phyloP scores from a whole-genome alignment of 768 basidiomycete species.

The Pleurotus giganteus region DNA sequence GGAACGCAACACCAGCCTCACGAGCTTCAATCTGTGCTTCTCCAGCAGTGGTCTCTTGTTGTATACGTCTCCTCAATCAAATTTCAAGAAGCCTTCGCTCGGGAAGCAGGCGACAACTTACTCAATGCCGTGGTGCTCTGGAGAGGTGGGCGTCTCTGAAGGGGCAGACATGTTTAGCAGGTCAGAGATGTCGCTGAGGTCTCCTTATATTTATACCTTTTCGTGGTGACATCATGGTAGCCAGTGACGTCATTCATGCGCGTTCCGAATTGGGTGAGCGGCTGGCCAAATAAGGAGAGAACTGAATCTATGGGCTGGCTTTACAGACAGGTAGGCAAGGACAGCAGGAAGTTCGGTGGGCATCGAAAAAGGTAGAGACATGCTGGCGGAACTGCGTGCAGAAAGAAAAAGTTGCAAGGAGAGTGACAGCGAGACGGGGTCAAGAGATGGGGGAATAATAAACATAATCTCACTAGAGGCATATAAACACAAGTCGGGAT shows the following conservation, averaged over 20 bases:
- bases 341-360: neutral
- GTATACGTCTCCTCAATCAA: slow-evolving; percentile 23
- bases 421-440: neutral
- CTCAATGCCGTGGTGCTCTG: slow-evolving; percentile 32
- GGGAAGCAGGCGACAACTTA: slow-evolving; percentile 17
- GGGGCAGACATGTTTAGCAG: slow-evolving; percentile 25
- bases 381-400: neutral
- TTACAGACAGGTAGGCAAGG: neutral
- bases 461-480: neutral
- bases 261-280: neutral
- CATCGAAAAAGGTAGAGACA: neutral
- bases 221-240: neutral
- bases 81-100: neutral
- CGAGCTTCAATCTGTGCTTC: slow-evolving; percentile 49
- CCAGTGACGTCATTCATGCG: neutral
- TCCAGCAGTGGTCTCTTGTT: slow-evolving; percentile 54
- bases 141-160: neutral
- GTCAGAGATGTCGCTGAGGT: too few species aligned
- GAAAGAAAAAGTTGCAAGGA: slow-evolving; percentile 2
- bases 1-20: slow-evolving; percentile 32
- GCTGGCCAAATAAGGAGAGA: neutral
- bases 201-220: neutral
- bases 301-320: neutral
- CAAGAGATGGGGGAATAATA: neutral
- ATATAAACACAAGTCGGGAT: too few species aligned